Conservation (phyloP, 176 grass and related monocot species). For the Eleusine coracana region DNA sequence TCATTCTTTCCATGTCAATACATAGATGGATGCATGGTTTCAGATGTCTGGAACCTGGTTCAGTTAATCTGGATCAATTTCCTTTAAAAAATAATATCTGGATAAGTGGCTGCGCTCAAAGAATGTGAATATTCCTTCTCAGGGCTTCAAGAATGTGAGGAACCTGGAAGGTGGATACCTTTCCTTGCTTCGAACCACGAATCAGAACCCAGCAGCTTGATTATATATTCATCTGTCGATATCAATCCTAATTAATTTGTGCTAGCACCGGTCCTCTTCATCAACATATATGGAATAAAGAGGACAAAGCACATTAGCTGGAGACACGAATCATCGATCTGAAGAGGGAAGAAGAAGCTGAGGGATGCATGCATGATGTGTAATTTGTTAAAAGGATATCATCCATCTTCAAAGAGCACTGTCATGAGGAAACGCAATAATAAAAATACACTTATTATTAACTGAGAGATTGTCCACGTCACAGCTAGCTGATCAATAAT, state of each 20-base stretch:
- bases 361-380: not conserved
- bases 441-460: no score
- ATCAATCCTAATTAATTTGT: not conserved
- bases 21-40: no score
- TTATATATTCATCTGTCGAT: no score
- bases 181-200: constrained; percentile 34
- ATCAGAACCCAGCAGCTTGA: not conserved
- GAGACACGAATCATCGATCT: no score
- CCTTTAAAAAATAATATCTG: no score
- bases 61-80: not conserved
- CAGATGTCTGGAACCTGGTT: not conserved
- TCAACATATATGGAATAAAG: not conserved
- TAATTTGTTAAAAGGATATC: not conserved
- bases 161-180: constrained; percentile 49
- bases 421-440: not conserved
- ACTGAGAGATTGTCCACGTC: no score
- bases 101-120: no score
- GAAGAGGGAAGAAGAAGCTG: not conserved
- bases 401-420: not conserved
- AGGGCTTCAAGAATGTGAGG: constrained; percentile 46
- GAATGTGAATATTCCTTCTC: not conserved
- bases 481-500: no score
- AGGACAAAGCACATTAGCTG: not conserved
- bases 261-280: not conserved
- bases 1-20: not conserved